These are phyloP conservation scores for Fusarium pseudoanthophilum DNA, from an alignment of 2,329 filamentous ascomycete species.

Conservation along the genomic window DNA sequence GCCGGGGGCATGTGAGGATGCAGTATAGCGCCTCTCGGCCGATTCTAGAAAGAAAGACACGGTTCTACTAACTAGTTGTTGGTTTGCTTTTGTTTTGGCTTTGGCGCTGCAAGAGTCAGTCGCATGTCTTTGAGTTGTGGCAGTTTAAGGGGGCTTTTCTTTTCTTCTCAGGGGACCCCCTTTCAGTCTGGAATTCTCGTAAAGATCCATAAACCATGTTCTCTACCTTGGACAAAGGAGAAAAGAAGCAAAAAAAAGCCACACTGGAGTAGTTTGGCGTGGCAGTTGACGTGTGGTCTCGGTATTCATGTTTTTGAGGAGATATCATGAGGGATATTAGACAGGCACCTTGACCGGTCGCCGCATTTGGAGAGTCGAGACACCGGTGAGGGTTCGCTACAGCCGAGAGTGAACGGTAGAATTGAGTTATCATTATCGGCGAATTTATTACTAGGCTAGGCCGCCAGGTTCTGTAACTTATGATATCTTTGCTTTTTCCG, in stretches of 20 bases:
- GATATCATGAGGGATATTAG: not conserved
- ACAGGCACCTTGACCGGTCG: slow-evolving; percentile 7
- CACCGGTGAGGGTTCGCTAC: slow-evolving; percentile 17
- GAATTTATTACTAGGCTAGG: not conserved
- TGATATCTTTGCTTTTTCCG: slow-evolving; percentile 4
- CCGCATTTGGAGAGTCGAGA: not conserved
- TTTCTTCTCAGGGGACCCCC: not conserved
- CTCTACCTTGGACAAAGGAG: not conserved
- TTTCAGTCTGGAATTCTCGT: slow-evolving; percentile 6
- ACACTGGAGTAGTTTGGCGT: not conserved
- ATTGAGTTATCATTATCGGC: slow-evolving; percentile 19
- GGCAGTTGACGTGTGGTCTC: not conserved
- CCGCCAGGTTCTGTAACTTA: not conserved
- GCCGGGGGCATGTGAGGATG: not conserved
- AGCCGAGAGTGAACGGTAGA: not conserved
- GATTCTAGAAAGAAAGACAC: slow-evolving; percentile 25
- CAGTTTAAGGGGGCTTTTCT: not conserved
- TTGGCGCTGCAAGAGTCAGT: not conserved
- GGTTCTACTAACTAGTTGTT: not conserved
- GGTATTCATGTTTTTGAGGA: not conserved
- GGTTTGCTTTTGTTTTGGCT: not conserved
- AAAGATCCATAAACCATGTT: not conserved
- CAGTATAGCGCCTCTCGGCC: not conserved
- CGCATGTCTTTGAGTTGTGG: slow-evolving; percentile 26
- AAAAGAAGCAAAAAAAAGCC: not conserved